Evolutionary conservation across 805 yeast genomes (phyloP).

Genomic region (Sugiyamaella americana): DNA sequence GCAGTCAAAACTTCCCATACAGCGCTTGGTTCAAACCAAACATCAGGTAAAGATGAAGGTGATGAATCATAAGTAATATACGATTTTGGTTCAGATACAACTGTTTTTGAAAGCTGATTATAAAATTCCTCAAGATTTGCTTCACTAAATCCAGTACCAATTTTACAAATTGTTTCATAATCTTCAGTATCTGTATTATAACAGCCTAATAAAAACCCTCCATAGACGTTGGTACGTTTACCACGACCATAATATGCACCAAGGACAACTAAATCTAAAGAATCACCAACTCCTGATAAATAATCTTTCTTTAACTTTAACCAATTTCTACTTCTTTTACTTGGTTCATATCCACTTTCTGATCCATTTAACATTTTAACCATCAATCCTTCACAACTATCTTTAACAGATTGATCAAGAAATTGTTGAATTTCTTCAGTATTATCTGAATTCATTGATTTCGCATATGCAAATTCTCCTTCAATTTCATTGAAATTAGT

Average conservation of each 20-base stretch:
- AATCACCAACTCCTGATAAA: slow-evolving; percentile 91
- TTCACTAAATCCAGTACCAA: slow-evolving; percentile 95
- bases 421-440: slow-evolving; percentile 71
- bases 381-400: slow-evolving; percentile 94
- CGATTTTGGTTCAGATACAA: slow-evolving; percentile 55
- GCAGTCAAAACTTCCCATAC: slow-evolving; percentile 90
- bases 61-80: slow-evolving; percentile 60
- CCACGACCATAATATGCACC: slow-evolving; percentile 95
- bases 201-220: slow-evolving; percentile 87
- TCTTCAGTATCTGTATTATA: slow-evolving; percentile 90
- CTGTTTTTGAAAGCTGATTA: slow-evolving; percentile 60
- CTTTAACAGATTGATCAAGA: slow-evolving; percentile 82
- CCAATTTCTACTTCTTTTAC: slow-evolving; percentile 94
- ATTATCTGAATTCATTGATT: slow-evolving; percentile 61
- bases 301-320: slow-evolving; percentile 92
- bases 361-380: slow-evolving; percentile 77
- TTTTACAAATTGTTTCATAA: slow-evolving; percentile 90
- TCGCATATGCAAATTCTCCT: slow-evolving; percentile 82
- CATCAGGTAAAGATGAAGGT: slow-evolving; percentile 73
- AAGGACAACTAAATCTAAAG: slow-evolving; percentile 83
- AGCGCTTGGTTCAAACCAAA: slow-evolving; percentile 85
- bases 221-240: slow-evolving; percentile 90
- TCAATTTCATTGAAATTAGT: slow-evolving; percentile 53
- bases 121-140: slow-evolving; percentile 62
- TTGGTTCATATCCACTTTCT: slow-evolving; percentile 86